These are phyloP conservation scores for Hypoxylon cercidicola DNA, from an alignment of 495 filamentous ascomycete species.

Conservation along the genomic window DNA sequence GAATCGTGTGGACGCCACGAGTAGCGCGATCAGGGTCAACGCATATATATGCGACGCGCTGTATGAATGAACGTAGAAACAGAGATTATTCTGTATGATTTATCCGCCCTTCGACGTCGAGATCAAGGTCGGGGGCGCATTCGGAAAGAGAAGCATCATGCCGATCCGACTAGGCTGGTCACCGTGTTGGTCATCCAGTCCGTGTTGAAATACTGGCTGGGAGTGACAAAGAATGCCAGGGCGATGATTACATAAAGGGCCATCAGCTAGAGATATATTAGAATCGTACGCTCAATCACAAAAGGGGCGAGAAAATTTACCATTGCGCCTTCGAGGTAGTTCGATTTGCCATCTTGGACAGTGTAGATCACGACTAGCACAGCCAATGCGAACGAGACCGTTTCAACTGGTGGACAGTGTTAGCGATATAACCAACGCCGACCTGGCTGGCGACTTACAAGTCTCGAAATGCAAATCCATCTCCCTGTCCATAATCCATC, in stretches of 20 bases:
- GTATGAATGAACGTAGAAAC: slow-evolving; percentile 11
- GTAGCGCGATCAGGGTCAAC: neutral
- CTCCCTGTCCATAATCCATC: slow-evolving; percentile 79
- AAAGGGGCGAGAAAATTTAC: slow-evolving; percentile 57
- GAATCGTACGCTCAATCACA: neutral
- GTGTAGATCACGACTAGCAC: slow-evolving; percentile 93
- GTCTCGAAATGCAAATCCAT: slow-evolving; percentile 94
- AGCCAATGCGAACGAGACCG: slow-evolving; percentile 89
- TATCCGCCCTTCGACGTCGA: slow-evolving; percentile 12
- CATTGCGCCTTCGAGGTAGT: slow-evolving; percentile 95
- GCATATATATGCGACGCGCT: neutral
- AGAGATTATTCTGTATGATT: neutral
- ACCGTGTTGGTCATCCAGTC: slow-evolving; percentile 24
- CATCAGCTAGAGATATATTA: slow-evolving; percentile 52
- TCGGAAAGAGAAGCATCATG: slow-evolving; percentile 21
- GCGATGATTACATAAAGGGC: slow-evolving; percentile 83
- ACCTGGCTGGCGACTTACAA: slow-evolving; percentile 46
- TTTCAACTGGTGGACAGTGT: slow-evolving; percentile 70
- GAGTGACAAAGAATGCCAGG: slow-evolving; percentile 89
- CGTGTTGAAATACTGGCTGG: slow-evolving; percentile 63
- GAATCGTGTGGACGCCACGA: slow-evolving; percentile 2
- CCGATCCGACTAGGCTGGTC: slow-evolving; percentile 18
- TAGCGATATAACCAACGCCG: slow-evolving; percentile 11
- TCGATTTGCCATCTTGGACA: slow-evolving; percentile 92
- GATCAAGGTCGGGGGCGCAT: neutral